Percentiles rank a stretch among this genome's conserved stretches.
Conservation (phyloP, 139 green algal species). For the Chlorella vulgaris region DNA sequence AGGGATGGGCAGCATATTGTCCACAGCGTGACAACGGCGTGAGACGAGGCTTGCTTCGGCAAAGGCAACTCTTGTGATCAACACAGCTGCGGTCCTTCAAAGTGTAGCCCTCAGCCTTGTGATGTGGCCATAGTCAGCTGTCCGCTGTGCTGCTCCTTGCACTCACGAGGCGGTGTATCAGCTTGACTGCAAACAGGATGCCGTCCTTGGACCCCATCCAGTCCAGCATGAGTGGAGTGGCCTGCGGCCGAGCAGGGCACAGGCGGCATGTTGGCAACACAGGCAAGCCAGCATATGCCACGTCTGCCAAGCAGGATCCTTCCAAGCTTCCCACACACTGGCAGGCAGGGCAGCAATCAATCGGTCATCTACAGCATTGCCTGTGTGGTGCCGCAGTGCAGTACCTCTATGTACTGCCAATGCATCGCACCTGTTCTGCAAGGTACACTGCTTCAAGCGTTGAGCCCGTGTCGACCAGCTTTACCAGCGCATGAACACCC, state of each 20-base stretch:
- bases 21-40: too few relatives aligned
- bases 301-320: too few relatives aligned
- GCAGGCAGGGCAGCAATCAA: too few relatives aligned
- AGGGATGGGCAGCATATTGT: neutral
- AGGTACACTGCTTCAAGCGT: neutral
- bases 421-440: neutral
- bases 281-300: neutral
- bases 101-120: too few relatives aligned
- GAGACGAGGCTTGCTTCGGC: too few relatives aligned
- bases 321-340: too few relatives aligned
- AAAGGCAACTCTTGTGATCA: too few relatives aligned
- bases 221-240: neutral
- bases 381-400: too few relatives aligned
- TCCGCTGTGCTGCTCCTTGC: too few relatives aligned
- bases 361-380: too few relatives aligned
- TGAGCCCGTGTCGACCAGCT: constrained; percentile 4
- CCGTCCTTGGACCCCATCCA: neutral
- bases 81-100: too few relatives aligned
- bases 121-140: too few relatives aligned
- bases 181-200: neutral
- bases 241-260: neutral
- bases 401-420: neutral
- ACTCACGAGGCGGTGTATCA: constrained; percentile 10
- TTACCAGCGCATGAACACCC: constrained; percentile 14
- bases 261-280: neutral